These are phyloP conservation scores for Hypoxylon lienhwacheense DNA, from an alignment of 495 filamentous ascomycete genomes.

Conservation along the genomic window DNA sequence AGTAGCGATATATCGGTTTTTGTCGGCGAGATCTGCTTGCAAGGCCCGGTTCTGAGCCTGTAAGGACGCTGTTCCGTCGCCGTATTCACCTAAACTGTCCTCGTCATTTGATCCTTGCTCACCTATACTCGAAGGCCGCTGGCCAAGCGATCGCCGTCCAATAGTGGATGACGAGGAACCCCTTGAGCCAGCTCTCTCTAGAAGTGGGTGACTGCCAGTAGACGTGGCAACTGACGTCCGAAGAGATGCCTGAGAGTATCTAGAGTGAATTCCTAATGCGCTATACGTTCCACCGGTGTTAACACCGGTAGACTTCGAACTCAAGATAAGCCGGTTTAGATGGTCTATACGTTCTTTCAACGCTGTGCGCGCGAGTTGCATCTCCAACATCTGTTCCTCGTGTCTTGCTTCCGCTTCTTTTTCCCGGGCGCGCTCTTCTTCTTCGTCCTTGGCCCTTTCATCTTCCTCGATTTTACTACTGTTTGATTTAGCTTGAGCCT, in stretches of 20 bases:
- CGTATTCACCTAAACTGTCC: constrained; percentile 78
- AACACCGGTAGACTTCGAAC: constrained; percentile 92
- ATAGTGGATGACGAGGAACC: constrained; percentile 63
- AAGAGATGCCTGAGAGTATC: constrained; percentile 60
- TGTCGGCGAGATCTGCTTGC: constrained; percentile 90
- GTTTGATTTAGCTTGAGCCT: constrained; percentile 64
- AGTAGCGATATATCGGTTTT: constrained; percentile 93
- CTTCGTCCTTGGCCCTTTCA: constrained; percentile 57
- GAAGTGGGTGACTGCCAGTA: constrained; percentile 58
- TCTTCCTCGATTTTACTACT: constrained; percentile 69
- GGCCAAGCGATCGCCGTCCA: constrained; percentile 47
- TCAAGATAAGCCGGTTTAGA: constrained; percentile 90
- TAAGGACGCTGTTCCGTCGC: constrained; percentile 81
- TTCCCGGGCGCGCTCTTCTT: constrained; percentile 72
- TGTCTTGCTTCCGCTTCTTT: constrained; percentile 82
- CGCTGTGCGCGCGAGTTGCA: constrained; percentile 93
- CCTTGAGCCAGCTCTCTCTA: constrained; percentile 67
- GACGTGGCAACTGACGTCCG: constrained; percentile 76
- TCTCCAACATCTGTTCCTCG: constrained; percentile 96
- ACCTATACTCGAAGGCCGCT: constrained; percentile 48
- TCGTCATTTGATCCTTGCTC: constrained; percentile 57
- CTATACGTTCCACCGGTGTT: constrained; percentile 74
- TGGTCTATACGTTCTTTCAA: constrained; percentile 97
- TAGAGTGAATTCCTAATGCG: constrained; percentile 68
- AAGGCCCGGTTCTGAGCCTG: constrained; percentile 81